These are phyloP conservation scores for Botrytis byssoidea DNA, from an alignment of 2,329 filamentous ascomycete species.

Conservation along the genomic window DNA sequence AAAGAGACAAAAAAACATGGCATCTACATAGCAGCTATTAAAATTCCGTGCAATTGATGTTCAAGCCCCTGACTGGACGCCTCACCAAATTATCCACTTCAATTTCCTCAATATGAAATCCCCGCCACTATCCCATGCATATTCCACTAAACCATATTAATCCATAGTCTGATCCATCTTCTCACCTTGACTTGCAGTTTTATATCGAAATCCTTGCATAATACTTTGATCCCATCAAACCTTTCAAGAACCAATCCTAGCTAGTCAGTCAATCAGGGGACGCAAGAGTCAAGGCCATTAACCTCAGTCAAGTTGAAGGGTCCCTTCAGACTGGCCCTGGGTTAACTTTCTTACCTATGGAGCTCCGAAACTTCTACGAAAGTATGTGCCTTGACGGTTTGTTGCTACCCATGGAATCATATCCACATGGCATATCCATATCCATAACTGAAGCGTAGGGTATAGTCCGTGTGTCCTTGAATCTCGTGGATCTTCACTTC, in stretches of 20 bases:
- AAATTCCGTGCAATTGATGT: neutral
- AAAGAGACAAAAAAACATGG: neutral
- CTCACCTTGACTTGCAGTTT: neutral
- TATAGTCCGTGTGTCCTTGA: constrained; percentile 19
- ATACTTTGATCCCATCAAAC: constrained; percentile 7
- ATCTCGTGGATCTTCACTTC: constrained; percentile 17
- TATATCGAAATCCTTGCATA: constrained; percentile 9
- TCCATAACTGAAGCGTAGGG: neutral
- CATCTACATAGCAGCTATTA: no score
- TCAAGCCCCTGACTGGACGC: constrained; percentile 8
- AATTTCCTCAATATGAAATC: constrained; percentile 8
- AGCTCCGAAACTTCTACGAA: neutral
- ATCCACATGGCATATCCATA: constrained; percentile 4
- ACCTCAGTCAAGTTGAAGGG: neutral
- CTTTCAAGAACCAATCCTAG: neutral
- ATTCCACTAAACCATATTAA: neutral
- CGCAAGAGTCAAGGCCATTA: neutral
- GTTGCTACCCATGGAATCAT: constrained; percentile 4
- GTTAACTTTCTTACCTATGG: neutral
- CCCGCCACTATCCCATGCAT: constrained; percentile 17
- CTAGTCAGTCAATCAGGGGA: neutral
- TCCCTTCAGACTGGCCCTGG: constrained; percentile 5
- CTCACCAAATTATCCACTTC: constrained; percentile 11
- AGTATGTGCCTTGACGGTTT: constrained; percentile 11
- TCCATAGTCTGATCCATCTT: neutral